Conservation (phyloP, 176 grass and related monocot genomes). For the Oryza officinalis region DNA sequence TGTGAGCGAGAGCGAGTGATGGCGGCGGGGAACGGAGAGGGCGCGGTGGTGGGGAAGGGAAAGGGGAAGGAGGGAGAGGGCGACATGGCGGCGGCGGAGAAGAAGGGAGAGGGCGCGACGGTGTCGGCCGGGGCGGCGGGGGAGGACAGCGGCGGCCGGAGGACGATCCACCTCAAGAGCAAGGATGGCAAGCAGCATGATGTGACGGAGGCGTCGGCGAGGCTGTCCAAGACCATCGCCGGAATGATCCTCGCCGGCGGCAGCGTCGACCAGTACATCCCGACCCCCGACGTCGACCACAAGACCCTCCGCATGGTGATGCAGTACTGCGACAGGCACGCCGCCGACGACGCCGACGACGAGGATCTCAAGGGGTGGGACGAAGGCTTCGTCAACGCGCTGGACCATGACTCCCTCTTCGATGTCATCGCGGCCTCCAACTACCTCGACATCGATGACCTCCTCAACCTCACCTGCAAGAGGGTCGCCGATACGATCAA, state of each 20-base stretch:
- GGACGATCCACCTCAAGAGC: constrained; percentile 11
- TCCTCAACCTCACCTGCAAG: neutral
- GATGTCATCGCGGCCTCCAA: neutral
- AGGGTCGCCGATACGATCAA: neutral
- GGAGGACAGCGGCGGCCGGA: neutral
- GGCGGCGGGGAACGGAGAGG: neutral
- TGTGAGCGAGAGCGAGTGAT: neutral
- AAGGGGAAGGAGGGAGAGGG: no score
- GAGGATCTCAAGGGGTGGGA: neutral
- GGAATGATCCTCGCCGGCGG: no score
- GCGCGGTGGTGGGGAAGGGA: neutral
- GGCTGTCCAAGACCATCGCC: no score
- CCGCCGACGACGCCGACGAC: neutral
- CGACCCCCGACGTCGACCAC: neutral
- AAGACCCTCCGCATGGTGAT: neutral
- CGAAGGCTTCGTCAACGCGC: neutral
- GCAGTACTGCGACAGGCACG: neutral
- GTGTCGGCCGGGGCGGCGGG: neutral
- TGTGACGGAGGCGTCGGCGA: no score
- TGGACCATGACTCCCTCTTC: neutral
- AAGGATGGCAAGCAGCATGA: neutral
- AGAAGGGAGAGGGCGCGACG: neutral
- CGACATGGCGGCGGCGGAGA: no score
- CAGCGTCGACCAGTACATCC: neutral
- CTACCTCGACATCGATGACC: neutral